These are phyloP conservation scores for Ogataea minuta DNA, from an alignment of 805 yeast genomes.

Conservation along the genomic window DNA sequence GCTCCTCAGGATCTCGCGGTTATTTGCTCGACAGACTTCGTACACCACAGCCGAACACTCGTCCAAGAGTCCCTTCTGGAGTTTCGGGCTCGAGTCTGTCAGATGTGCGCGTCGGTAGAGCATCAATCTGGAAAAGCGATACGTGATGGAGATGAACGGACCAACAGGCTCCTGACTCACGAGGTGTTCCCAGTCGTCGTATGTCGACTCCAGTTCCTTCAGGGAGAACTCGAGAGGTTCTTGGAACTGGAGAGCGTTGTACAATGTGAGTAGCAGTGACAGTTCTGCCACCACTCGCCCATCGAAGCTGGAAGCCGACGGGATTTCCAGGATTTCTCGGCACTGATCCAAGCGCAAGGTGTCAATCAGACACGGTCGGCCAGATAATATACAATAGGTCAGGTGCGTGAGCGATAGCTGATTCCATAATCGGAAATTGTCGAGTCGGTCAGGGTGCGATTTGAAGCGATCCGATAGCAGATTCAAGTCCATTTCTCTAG, in stretches of 20 bases:
- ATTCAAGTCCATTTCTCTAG: conserved; percentile 42
- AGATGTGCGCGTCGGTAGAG: conserved; percentile 24
- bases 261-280: conserved; percentile 53
- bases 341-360: conserved; percentile 58
- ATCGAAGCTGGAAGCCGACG: conserved; percentile 67
- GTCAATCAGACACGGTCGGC: conserved; percentile 67
- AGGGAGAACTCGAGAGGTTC: conserved; percentile 24
- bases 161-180: conserved; percentile 23
- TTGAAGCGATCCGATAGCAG: conserved; percentile 26
- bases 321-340: conserved; percentile 53
- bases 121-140: conserved; percentile 25
- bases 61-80: conserved; percentile 2
- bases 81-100: conserved; percentile 9
- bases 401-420: conserved; percentile 66
- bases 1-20: conserved; percentile 6
- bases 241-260: conserved; percentile 52
- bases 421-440: conserved; percentile 64
- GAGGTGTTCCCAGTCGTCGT: conserved; percentile 28
- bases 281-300: conserved; percentile 75
- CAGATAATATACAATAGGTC: conserved; percentile 59
- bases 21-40: conserved; percentile 1
- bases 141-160: conserved; percentile 17
- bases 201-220: conserved; percentile 24
- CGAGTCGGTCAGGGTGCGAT: conserved; percentile 31
- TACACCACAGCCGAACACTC: conserved; percentile 12